Evolutionary conservation across 768 basidiomycete species (phyloP).

Genomic region (Psilocybe cyanescens): DNA sequence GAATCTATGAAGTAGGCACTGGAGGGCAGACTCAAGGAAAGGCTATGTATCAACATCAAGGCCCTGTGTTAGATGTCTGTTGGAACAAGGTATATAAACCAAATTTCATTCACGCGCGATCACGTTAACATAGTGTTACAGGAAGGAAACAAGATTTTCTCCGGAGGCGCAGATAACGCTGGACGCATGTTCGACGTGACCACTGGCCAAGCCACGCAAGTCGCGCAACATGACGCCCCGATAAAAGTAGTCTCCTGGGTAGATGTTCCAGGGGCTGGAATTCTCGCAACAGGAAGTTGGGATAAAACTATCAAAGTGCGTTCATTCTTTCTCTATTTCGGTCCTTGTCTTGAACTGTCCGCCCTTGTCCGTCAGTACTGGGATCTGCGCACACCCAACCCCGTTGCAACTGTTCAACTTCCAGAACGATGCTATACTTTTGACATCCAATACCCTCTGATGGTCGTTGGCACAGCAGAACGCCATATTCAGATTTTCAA

Average conservation of each 20-base stretch:
- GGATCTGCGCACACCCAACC: constrained; percentile 80
- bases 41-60: constrained; percentile 90
- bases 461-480: constrained; percentile 94
- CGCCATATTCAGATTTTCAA: constrained; percentile 91
- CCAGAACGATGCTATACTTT: constrained; percentile 91
- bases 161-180: constrained; percentile 93
- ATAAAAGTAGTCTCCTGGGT: constrained; percentile 84
- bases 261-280: constrained; percentile 72
- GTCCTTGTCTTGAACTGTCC: neutral
- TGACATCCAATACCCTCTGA: constrained; percentile 78
- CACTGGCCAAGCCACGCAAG: constrained; percentile 80
- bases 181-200: constrained; percentile 92
- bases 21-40: constrained; percentile 85
- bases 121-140: constrained; percentile 30
- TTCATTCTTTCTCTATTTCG: constrained; percentile 9
- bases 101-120: neutral
- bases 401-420: constrained; percentile 79
- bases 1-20: constrained; percentile 88
- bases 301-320: constrained; percentile 94
- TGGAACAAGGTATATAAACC: constrained; percentile 81
- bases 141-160: constrained; percentile 92
- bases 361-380: constrained; percentile 68
- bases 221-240: constrained; percentile 90
- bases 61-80: constrained; percentile 83
- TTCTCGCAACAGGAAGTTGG: constrained; percentile 95